Evolutionary conservation across 2,329 filamentous ascomycete species (phyloP).

Genomic region (Ophiostoma piceae): DNA sequence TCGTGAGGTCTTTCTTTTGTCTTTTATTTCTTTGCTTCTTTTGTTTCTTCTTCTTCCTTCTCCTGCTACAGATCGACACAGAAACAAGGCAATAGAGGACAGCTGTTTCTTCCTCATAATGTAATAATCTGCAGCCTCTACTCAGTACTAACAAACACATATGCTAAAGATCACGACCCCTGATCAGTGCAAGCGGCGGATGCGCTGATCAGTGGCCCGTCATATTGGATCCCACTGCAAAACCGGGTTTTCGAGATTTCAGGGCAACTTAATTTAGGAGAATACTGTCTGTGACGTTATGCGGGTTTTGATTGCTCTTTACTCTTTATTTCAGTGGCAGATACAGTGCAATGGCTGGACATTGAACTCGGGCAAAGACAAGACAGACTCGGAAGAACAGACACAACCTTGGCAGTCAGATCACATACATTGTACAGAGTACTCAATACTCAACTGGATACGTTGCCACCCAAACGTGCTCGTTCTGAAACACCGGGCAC

Average conservation of each 20-base stretch:
- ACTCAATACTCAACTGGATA: too few species aligned
- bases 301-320: neutral
- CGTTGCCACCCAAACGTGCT: constrained; percentile 1
- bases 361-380: too few species aligned
- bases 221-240: constrained; percentile 4
- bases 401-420: too few species aligned
- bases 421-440: too few species aligned
- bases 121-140: neutral
- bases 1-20: neutral
- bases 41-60: neutral
- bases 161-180: neutral
- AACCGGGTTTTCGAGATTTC: constrained; percentile 10
- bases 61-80: neutral
- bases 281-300: neutral
- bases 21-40: neutral
- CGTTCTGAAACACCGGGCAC: constrained; percentile 3
- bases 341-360: neutral
- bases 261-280: constrained; percentile 1
- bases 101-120: neutral
- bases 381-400: too few species aligned
- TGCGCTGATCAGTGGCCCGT: constrained; percentile 10
- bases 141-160: neutral
- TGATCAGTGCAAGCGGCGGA: neutral
- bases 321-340: neutral
- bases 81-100: neutral